Evolutionary conservation across 2,329 filamentous ascomycete genomes (phyloP), one percentile per base, ranked within the genome.

Genomic region (Colletotrichum paranaense): DNA sequence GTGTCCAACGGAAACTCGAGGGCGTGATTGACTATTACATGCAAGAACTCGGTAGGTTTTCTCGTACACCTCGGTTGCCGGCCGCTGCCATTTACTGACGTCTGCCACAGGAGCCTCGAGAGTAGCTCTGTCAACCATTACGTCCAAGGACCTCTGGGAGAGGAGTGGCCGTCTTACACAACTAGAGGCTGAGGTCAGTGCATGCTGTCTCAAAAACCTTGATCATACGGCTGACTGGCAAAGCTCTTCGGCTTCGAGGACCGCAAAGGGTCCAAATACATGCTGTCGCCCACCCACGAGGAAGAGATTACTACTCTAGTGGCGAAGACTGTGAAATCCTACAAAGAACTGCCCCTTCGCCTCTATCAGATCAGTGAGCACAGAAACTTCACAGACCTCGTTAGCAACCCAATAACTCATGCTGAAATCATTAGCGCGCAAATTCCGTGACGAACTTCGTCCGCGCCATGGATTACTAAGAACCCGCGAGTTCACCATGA

Each of bases 401-500:
- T 11, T 35, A 59, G 5, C 38, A 67, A 19, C 16, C 49, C 59
- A 67, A 24, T 49, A 64, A 58, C 76, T 74, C 52, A 66, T 30
- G 53, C 46, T 11, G 26, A 4, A 42, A n/a, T 8, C 14, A n/a
- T 8, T 74, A 94, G 93, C 94, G 35, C 90, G 96, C 59, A 99
- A 99, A 82, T 99, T 98, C 79, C 91, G 97, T 62, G 97, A 99
- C 84, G 97, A 99, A 83, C 89, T 93, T 69, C 90, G 97, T 30
- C 97, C 97, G 24, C 90, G 97, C 38, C 94, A 97, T 77, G 97
- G 97, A 14, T 87, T 99, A 2, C 86, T 99, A 9, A 92, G 97
- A 11, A 93, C 94, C 1, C 92, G 95, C 74, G 97, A 99, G 79
- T 99, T 99, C 78, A 84, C 95, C 77, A 99, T 99, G 97, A 99